phyloP scores from a whole-genome alignment of 768 basidiomycete genomes.

The Nidularia sp. region DNA sequence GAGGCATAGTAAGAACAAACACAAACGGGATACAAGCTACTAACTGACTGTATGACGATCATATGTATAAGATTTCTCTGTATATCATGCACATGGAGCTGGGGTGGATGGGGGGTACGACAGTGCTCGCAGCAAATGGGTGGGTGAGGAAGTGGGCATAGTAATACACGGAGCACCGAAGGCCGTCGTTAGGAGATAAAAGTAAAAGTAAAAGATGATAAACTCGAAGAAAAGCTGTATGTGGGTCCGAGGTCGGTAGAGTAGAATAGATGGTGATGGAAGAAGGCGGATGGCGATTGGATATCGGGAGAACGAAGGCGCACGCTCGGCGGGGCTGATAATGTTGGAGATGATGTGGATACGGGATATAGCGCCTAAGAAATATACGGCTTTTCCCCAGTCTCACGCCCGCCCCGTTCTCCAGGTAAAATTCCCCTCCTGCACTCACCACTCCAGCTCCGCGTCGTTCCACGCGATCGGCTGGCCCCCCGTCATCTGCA shows the following conservation, averaged over 20 bases:
- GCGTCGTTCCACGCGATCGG: not conserved
- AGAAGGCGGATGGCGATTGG: too few species aligned
- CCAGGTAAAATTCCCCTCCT: not conserved
- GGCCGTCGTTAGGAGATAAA: constrained; percentile 9
- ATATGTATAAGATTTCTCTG: not conserved
- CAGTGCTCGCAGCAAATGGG: constrained; percentile 49
- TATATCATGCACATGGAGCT: not conserved
- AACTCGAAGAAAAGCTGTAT: not conserved
- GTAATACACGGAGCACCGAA: constrained; percentile 18
- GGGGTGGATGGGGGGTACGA: constrained; percentile 33
- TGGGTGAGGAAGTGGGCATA: constrained; percentile 22
- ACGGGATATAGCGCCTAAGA: too few species aligned
- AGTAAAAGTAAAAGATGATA: not conserved
- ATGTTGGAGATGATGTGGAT: too few species aligned
- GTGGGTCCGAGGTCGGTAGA: too few species aligned
- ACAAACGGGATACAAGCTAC: too few species aligned
- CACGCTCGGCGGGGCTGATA: too few species aligned
- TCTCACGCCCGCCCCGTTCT: too few species aligned
- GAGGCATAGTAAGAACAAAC: too few species aligned
- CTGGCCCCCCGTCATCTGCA: constrained; percentile 13
- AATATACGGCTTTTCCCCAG: too few species aligned
- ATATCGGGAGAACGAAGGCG: too few species aligned
- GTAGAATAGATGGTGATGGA: too few species aligned
- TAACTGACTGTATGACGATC: too few species aligned
- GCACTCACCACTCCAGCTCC: not conserved